These are phyloP conservation scores for Heterobasidion occidentale DNA, from an alignment of 1,284 basidiomycete genomes.

Conservation along the genomic window DNA sequence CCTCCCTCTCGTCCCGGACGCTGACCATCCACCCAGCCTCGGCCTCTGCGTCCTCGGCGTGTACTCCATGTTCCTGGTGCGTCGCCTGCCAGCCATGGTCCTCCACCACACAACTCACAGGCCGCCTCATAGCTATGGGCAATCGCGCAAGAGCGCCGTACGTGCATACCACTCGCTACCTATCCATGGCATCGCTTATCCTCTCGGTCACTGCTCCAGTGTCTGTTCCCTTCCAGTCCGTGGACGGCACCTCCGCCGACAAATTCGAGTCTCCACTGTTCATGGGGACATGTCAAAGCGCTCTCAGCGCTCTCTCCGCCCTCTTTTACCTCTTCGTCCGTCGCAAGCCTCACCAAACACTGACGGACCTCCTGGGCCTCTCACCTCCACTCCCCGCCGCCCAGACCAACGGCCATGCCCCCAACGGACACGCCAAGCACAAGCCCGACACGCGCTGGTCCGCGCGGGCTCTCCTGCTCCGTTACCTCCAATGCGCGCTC, in stretches of 20 bases:
- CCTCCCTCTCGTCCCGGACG: neutral
- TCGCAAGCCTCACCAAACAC: constrained; percentile 42
- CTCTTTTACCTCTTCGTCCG: constrained; percentile 73
- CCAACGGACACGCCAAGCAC: constrained; percentile 18
- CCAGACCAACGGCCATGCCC: constrained; percentile 9
- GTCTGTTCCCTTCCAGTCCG: constrained; percentile 74
- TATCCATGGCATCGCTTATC: neutral
- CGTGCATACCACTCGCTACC: constrained; percentile 19
- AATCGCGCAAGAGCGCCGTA: constrained; percentile 85
- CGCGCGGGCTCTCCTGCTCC: constrained; percentile 51
- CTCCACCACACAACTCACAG: constrained; percentile 3
- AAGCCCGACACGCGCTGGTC: constrained; percentile 21
- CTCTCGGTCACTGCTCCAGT: constrained; percentile 34
- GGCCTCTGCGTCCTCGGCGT: constrained; percentile 61
- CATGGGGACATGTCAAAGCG: constrained; percentile 83
- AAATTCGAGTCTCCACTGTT: constrained; percentile 87
- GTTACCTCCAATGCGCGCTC: constrained; percentile 78
- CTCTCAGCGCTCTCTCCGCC: constrained; percentile 74
- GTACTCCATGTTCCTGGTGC: constrained; percentile 73
- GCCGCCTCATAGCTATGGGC: constrained; percentile 63
- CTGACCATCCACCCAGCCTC: constrained; percentile 31
- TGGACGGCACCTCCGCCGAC: constrained; percentile 54
- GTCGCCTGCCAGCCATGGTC: constrained; percentile 14
- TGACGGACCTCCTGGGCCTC: constrained; percentile 54
- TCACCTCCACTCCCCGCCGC: constrained; percentile 13